Conservation (phyloP, 805 yeast species). For the Candida ovalis region DNA sequence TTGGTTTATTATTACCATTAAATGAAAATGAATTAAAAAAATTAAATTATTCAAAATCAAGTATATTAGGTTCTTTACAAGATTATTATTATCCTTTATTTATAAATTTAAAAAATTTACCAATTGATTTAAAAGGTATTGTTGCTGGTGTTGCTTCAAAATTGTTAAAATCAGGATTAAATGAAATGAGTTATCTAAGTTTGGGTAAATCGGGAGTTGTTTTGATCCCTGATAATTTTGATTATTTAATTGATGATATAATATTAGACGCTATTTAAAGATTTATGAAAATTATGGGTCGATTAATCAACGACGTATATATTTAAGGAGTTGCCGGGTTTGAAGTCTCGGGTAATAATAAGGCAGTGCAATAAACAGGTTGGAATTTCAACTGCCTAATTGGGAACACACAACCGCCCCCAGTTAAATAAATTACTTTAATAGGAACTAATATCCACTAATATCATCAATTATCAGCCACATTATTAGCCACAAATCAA, state of each 20-base stretch:
- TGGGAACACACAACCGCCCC: no score
- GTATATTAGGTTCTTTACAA: constrained; percentile 52
- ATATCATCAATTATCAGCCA: no score
- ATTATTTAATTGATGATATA: constrained; percentile 14
- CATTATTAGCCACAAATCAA: no score
- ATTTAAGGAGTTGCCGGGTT: no score
- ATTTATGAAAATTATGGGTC: background rate
- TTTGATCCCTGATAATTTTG: constrained; percentile 49
- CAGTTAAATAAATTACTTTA: no score
- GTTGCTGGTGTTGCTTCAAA: constrained; percentile 61
- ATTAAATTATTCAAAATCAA: constrained; percentile 38
- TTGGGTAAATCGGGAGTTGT: constrained; percentile 59
- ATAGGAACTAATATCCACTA: no score
- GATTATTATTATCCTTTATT: constrained; percentile 56
- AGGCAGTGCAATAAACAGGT: no score
- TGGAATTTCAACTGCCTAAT: no score
- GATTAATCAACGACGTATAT: no score
- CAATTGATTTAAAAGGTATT: constrained; percentile 60
- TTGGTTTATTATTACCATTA: constrained; percentile 45
- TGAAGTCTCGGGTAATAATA: no score
- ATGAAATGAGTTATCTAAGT: constrained; percentile 56
- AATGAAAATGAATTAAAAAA: constrained; percentile 32
- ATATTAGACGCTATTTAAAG: no score
- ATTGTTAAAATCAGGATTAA: constrained; percentile 32
- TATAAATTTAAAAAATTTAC: constrained; percentile 50